Evolutionary conservation across 2,329 filamentous ascomycete genomes (phyloP), one percentile per base, ranked within the genome.

Genomic region (Beauveria caledonica): DNA sequence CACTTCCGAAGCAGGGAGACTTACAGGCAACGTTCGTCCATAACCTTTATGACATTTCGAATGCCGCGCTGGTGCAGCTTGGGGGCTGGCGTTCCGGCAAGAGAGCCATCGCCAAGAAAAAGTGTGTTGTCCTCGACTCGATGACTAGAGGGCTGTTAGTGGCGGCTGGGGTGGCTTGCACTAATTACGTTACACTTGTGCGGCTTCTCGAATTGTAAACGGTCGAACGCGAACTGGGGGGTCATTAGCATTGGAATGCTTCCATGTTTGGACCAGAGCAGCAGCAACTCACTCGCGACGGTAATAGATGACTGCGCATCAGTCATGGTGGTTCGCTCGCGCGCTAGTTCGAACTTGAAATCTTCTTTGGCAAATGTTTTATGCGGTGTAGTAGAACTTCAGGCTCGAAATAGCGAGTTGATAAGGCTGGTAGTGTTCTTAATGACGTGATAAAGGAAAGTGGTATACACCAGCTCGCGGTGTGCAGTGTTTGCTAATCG

Each of bases 1-100:
- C 27, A n/a, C 19, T 6, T 15, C 3, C 23, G 19, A 17, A 21
- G 23, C 19, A 52, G n/a, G 17, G 39, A 1, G 36, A 81, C 90
- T 67, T 83, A 97, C 94, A 99, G 78, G 78, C 94, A 97, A 69
- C 90, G 89, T 71, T 97, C 92, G 71, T 99, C 95, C 58, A 99
- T 84, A 21, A 99, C 92, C 75, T 97, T 97, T 76, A 99, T 89
- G 58, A 99, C 92, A 1, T 90, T 87, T 68, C 92, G 83, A 60
- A 99, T 86, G 8, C 95, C 94, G 69, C 92, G 92, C 67, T 90
- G 86, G 63, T 88, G 85, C 36, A 96, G 82, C 71, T 93, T 96
- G 0, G 92, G 92, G 1, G 90, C 83, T 0, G 93, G 92, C 15
- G 83, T 87, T 50, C 85, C 89, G n/a, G 94, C 94, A 60, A 99